Percentiles rank a stretch among this genome's conserved stretches.
phyloP scores from a whole-genome alignment of 2,329 filamentous ascomycete species.

The Fusarium avenaceum region DNA sequence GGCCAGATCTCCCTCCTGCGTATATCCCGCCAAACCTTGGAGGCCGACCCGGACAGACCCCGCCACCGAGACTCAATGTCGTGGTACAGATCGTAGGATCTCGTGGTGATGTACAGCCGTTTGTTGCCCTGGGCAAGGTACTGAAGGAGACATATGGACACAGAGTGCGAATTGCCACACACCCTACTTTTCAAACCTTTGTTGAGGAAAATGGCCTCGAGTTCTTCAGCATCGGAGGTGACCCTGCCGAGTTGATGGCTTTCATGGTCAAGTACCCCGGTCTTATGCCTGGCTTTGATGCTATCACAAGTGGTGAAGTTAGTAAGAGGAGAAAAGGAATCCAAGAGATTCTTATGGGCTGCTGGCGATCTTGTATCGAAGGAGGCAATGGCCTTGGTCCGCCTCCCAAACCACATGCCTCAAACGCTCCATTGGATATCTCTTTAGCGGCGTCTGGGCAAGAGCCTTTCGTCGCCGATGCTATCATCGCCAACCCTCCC shows the following conservation, averaged over 20 bases:
- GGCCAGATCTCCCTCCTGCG: conserved; percentile 68
- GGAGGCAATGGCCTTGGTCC: conserved; percentile 74
- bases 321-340: conserved; percentile 80
- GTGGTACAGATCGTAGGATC: conserved; percentile 83
- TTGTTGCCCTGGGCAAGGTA: conserved; percentile 76
- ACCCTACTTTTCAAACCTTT: conserved; percentile 75
- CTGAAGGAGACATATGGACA: conserved; percentile 76
- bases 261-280: conserved; percentile 94
- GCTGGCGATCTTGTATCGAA: conserved; percentile 89
- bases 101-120: conserved; percentile 81
- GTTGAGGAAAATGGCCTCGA: conserved; percentile 79
- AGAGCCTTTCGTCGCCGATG: conserved; percentile 84
- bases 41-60: conserved; percentile 69
- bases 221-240: conserved; percentile 82
- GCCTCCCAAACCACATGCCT: conserved; percentile 61
- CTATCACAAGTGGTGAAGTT: conserved; percentile 81
- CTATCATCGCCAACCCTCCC: conserved; percentile 83
- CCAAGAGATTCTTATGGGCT: conserved; percentile 83
- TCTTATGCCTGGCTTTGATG: conserved; percentile 84
- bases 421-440: conserved; percentile 62
- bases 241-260: conserved; percentile 82
- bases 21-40: conserved; percentile 82
- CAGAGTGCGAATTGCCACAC: conserved; percentile 80
- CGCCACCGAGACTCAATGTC: conserved; percentile 73
- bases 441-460: conserved; percentile 49